Evolutionary conservation across 2,329 filamentous ascomycete genomes (phyloP).

Genomic region (Endoconidiophora polonica): DNA sequence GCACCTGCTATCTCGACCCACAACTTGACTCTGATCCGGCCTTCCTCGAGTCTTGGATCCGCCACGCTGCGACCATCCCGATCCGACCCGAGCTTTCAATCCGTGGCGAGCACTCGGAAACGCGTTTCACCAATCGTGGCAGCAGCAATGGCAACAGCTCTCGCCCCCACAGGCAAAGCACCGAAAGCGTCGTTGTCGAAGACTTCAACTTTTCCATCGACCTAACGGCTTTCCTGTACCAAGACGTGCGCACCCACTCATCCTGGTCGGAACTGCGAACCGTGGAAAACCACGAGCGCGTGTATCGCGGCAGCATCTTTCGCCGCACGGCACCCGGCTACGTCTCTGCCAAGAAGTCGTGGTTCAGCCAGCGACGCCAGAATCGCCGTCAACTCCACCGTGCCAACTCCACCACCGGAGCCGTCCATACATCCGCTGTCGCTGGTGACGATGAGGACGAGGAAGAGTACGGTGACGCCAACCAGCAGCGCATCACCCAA

Average conservation of each 20-base stretch:
- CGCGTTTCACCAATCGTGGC: constrained; percentile 4
- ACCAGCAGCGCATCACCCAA: background rate
- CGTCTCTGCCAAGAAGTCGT: constrained; percentile 15
- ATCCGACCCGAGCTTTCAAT: constrained; percentile 37
- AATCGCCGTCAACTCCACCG: constrained; percentile 13
- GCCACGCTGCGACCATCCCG: constrained; percentile 27
- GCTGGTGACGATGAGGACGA: constrained; percentile 18
- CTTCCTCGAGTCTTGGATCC: constrained; percentile 29
- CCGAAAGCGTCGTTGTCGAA: constrained; percentile 28
- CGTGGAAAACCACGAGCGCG: constrained; percentile 41
- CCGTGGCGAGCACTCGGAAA: constrained; percentile 35
- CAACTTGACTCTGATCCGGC: constrained; percentile 28
- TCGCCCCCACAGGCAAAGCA: constrained; percentile 22
- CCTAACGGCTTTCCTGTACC: constrained; percentile 39
- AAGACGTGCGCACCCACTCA: constrained; percentile 23
- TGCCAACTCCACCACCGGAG: background rate
- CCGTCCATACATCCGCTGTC: background rate
- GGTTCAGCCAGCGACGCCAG: constrained; percentile 4
- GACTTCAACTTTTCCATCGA: constrained; percentile 46
- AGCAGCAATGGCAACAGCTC: background rate
- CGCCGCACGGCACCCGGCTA: constrained; percentile 33
- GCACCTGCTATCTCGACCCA: constrained; percentile 26
- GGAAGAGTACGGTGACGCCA: constrained; percentile 14
- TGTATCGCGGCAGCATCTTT: constrained; percentile 47
- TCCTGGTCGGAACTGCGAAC: constrained; percentile 32